A percentile compares a stretch with the other conserved stretches of the same genome.
phyloP scores from a whole-genome alignment of 1,139 yeast species.

The Pichia sp. region DNA sequence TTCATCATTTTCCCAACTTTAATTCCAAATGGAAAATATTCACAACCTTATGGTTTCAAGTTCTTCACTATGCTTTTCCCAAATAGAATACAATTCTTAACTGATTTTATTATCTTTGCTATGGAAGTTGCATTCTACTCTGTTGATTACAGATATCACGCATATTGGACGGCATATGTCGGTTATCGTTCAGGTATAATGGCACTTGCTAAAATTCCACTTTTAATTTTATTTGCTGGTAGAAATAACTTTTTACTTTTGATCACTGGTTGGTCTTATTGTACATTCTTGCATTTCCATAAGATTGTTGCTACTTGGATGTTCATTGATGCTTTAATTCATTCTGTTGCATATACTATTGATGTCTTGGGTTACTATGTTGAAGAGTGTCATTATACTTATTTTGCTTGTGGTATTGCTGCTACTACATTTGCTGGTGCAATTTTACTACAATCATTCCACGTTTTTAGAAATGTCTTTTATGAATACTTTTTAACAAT shows the following conservation, averaged over 20 bases:
- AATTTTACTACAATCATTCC: constrained; percentile 45
- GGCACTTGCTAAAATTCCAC: constrained; percentile 42
- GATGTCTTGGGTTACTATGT: constrained; percentile 13
- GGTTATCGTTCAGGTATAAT: constrained; percentile 46
- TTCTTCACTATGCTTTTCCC: constrained; percentile 14
- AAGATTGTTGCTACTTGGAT: constrained; percentile 41
- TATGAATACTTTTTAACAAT: constrained; percentile 43
- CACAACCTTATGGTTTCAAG: constrained; percentile 9
- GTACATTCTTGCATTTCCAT: constrained; percentile 52
- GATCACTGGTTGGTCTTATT: constrained; percentile 48
- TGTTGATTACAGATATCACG: constrained; percentile 1
- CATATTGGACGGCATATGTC: constrained; percentile 28
- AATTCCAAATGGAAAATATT: constrained; percentile 15
- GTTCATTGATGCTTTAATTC: constrained; percentile 32
- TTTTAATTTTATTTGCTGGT: constrained; percentile 45
- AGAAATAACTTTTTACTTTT: constrained; percentile 55
- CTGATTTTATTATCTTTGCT: constrained; percentile 12
- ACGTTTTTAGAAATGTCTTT: constrained; percentile 43
- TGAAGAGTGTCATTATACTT: constrained; percentile 5
- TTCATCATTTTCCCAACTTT: constrained; percentile 17
- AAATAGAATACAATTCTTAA: constrained; percentile 17
- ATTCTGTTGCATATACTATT: constrained; percentile 25
- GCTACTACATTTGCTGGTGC: constrained; percentile 39
- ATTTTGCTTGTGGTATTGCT: constrained; percentile 38
- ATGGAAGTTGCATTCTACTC: constrained; percentile 19